Conservation (phyloP, 2,329 filamentous ascomycete genomes). For the Penicillium sclerotiorum region DNA sequence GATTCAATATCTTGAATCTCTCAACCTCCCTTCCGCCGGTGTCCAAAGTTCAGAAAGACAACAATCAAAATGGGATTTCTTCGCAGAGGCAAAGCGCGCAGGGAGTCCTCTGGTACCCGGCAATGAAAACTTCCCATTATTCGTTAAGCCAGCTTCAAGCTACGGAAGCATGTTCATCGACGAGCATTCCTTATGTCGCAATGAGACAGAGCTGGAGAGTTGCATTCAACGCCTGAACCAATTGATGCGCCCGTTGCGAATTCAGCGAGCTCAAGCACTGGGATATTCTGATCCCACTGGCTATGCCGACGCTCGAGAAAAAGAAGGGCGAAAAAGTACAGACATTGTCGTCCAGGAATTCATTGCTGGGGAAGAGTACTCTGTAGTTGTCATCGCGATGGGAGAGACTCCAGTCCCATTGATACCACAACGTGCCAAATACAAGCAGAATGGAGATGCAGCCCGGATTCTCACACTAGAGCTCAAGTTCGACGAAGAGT, state of each 20-base stretch:
- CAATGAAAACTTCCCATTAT: slow-evolving; percentile 17
- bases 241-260: slow-evolving; percentile 9
- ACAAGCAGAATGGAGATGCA: slow-evolving; percentile 5
- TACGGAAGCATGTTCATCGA: slow-evolving; percentile 23
- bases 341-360: slow-evolving; percentile 28
- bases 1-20: slow-evolving; percentile 23
- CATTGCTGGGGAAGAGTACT: slow-evolving; percentile 23
- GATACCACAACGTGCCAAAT: slow-evolving; percentile 12
- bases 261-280: slow-evolving; percentile 4
- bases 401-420: slow-evolving; percentile 21
- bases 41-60: slow-evolving; percentile 20
- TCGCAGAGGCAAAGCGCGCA: slow-evolving; percentile 12
- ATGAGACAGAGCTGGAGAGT: slow-evolving; percentile 13
- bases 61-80: slow-evolving; percentile 25
- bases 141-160: slow-evolving; percentile 25
- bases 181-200: slow-evolving; percentile 20
- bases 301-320: slow-evolving; percentile 3
- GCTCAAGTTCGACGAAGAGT: slow-evolving; percentile 23
- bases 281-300: neutral
- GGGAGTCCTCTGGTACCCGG: slow-evolving; percentile 22
- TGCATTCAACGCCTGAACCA: slow-evolving; percentile 14
- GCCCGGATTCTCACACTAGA: slow-evolving; percentile 25
- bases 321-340: slow-evolving; percentile 1
- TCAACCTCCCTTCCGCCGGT: slow-evolving; percentile 21
- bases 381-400: slow-evolving; percentile 22